Percentiles rank a stretch among this genome's conserved stretches.
Evolutionary conservation across 2,329 filamentous ascomycete genomes (phyloP).

Genomic region (Kalmusia sp.): DNA sequence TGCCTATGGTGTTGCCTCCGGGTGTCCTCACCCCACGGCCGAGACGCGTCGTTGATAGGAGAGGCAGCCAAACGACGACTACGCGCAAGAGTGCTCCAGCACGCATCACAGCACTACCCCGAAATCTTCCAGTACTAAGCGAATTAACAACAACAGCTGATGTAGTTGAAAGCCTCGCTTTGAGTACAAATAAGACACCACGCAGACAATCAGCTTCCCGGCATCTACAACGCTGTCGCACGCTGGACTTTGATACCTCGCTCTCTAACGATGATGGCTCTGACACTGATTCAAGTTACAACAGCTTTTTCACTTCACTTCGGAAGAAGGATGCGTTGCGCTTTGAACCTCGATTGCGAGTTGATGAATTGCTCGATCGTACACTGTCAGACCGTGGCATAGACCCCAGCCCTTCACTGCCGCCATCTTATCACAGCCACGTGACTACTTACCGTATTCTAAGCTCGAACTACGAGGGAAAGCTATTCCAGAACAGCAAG

Average conservation of each 20-base stretch:
- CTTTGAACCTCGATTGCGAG: not conserved
- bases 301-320: slow-evolving; percentile 13
- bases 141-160: not conserved
- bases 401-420: not conserved
- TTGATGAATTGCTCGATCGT: not conserved
- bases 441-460: slow-evolving; percentile 8
- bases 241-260: slow-evolving; percentile 7
- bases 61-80: slow-evolving; percentile 3
- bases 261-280: not conserved
- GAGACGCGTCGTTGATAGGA: slow-evolving; percentile 1
- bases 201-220: not conserved
- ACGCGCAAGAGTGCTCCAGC: slow-evolving; percentile 17
- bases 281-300: slow-evolving; percentile 18
- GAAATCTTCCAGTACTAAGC: not conserved
- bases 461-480: slow-evolving; percentile 9
- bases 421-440: slow-evolving; percentile 1
- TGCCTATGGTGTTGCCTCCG: not conserved
- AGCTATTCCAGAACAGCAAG: slow-evolving; percentile 7
- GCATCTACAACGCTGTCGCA: not conserved
- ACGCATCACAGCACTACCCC: not conserved
- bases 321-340: slow-evolving; percentile 13
- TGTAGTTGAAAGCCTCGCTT: not conserved
- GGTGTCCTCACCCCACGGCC: not conserved
- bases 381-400: not conserved
- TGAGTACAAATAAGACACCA: not conserved